Conservation (phyloP, 129 eudicot species). For the Flaveria bidentis region DNA sequence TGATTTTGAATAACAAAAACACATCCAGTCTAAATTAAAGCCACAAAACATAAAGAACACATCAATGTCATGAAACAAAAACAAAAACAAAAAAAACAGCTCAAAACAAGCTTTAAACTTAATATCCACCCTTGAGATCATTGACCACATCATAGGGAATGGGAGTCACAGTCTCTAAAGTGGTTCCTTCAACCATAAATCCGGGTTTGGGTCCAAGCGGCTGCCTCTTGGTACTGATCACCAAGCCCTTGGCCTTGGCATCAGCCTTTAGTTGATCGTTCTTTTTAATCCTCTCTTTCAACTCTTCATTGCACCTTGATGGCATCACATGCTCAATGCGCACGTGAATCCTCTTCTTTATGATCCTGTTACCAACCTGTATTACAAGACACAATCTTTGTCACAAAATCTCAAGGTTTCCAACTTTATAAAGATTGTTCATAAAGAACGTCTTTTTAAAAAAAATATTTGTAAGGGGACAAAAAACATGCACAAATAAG, state of each 20-base stretch:
- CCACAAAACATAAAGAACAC: conserved; percentile 21
- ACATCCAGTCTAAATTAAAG: conserved; percentile 29
- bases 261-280: conserved; percentile 81
- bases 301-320: conserved; percentile 82
- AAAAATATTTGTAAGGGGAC: not conserved
- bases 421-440: not conserved
- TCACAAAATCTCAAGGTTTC: not conserved
- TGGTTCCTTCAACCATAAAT: conserved; percentile 83
- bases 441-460: not conserved
- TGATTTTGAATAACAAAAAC: conserved; percentile 23
- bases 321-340: conserved; percentile 89
- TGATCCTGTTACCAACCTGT: conserved; percentile 79
- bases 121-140: conserved; percentile 96
- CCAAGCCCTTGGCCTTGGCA: conserved; percentile 73
- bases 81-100: conserved; percentile 9
- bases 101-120: conserved; percentile 20
- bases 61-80: conserved; percentile 37
- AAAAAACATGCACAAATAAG: too few relatives aligned
- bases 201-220: conserved; percentile 91
- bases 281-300: conserved; percentile 62
- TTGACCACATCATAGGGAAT: conserved; percentile 93
- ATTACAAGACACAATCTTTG: not conserved
- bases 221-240: conserved; percentile 86
- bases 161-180: conserved; percentile 87
- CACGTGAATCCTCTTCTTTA: conserved; percentile 86